Base-by-base conservation (phyloP, 2,329 filamentous ascomycete genomes). In the Sphaerulina musiva region DNA sequence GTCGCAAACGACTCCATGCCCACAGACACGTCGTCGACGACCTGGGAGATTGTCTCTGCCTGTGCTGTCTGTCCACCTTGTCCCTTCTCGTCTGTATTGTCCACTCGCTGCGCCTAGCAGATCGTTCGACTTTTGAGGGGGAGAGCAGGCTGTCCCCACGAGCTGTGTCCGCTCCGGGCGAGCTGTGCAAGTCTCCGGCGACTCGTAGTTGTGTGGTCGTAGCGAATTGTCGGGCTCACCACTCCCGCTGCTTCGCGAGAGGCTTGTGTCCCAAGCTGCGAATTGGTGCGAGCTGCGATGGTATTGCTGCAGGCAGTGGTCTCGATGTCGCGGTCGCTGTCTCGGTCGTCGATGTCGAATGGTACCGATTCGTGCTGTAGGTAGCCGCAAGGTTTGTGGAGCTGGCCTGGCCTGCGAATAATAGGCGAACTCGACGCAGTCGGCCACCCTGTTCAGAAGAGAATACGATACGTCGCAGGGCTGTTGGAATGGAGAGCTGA, bases 1-100 rank as follows among this genome's bases (percentile, higher is more conserved):
- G 91, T 95, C 57, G 89, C 85, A 72, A 91, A 96, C 70, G 96
- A 90, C 80, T 98, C 95, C 92, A 98, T 98, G 70, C 91, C 91
- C 26, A 29, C 26, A 29, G 26, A 6, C 90, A 95, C 86, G 68
- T 92, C 91, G 82, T 95, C 86, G 76, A 97, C 86, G 71, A 97
- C 84, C 88, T 95, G 95, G 72, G 85, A 84, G 67, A 98, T 86
- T 76, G 95, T 91, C 67, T 95, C 89, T 68, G 84, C 85, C 75
- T 95, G 91, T 62, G 85, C 79, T 72, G 12, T 36, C 32, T 4
- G 32, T 38, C 12, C 34, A n/a, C 34, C 12, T n/a, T 38, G 34
- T 38, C 34, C 34, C 10, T 4, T n/a, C 26, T 29, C 26, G 26
- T 29, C 26, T 90, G 75, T 90, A 90, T 72, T 95, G 92, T 76